These are phyloP conservation scores for Corrigiola litoralis DNA, from an alignment of 179 eudicot genomes.

Conservation along the genomic window DNA sequence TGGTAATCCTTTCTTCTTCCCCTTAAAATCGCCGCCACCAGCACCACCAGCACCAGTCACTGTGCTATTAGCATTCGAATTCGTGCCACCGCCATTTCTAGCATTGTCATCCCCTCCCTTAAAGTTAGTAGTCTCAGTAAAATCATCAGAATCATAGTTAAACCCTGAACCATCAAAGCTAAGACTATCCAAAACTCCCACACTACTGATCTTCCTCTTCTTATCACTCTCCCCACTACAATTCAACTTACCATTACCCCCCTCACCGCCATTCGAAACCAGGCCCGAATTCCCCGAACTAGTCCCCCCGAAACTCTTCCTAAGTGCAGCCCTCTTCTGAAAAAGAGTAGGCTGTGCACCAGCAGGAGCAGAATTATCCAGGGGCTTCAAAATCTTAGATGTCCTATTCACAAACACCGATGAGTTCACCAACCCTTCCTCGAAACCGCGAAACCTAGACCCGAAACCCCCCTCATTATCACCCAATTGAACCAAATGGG, in stretches of 20 bases:
- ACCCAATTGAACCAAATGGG: constrained; percentile 48
- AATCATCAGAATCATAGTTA: constrained; percentile 86
- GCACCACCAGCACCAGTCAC: constrained; percentile 28
- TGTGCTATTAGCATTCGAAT: constrained; percentile 53
- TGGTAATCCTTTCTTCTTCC: constrained; percentile 89
- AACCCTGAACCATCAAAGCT: constrained; percentile 73
- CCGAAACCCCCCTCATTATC: constrained; percentile 34
- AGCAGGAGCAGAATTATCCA: constrained; percentile 56
- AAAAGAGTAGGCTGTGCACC: constrained; percentile 82
- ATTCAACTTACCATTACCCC: constrained; percentile 20
- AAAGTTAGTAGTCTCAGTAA: constrained; percentile 36
- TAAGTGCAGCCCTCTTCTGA: constrained; percentile 82
- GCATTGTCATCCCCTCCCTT: constrained; percentile 30
- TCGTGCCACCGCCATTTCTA: constrained; percentile 47
- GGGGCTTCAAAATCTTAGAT: constrained; percentile 66
- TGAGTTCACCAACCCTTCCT: constrained; percentile 34
- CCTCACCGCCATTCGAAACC: constrained; percentile 14
- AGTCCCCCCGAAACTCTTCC: constrained; percentile 46
- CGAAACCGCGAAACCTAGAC: constrained; percentile 46
- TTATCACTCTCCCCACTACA: constrained; percentile 29
- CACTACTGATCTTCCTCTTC: constrained; percentile 38
- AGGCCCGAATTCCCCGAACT: constrained; percentile 21
- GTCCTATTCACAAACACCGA: constrained; percentile 49
- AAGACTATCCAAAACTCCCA: constrained; percentile 45
- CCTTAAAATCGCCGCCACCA: constrained; percentile 45